Conservation (phyloP, 805 yeast genomes). For the Candida sonorensis region DNA sequence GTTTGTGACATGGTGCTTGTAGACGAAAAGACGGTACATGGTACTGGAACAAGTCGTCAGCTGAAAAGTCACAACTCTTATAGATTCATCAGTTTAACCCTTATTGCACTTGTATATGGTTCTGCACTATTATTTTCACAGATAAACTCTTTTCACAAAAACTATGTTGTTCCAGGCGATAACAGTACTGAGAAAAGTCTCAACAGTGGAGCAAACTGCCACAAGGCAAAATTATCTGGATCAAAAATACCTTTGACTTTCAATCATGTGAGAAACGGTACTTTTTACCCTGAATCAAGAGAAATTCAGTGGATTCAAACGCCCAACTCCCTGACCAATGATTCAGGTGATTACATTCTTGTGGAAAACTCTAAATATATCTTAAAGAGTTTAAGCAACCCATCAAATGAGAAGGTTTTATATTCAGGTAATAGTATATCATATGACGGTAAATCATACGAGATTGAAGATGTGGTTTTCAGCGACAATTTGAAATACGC, state of each 20-base stretch:
- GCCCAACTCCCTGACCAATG: constrained; percentile 42
- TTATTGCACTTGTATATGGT: too few relatives aligned
- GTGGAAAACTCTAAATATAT: constrained; percentile 41
- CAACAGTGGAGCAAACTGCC: too few relatives aligned
- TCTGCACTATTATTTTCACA: too few relatives aligned
- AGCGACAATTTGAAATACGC: constrained; percentile 62
- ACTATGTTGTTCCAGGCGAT: too few relatives aligned
- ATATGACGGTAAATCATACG: constrained; percentile 32
- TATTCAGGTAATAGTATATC: constrained; percentile 43
- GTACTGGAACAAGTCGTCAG: too few relatives aligned
- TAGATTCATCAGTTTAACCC: too few relatives aligned
- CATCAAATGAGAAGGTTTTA: constrained; percentile 35
- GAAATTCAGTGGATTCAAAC: constrained; percentile 64
- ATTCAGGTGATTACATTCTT: constrained; percentile 62
- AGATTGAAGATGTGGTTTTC: constrained; percentile 49
- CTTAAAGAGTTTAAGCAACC: constrained; percentile 47
- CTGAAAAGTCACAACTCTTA: too few relatives aligned
- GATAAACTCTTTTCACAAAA: too few relatives aligned
- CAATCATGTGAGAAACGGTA: constrained; percentile 43
- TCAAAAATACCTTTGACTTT: constrained; percentile 32
- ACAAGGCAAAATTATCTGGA: too few relatives aligned
- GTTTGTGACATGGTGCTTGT: too few relatives aligned
- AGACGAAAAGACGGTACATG: too few relatives aligned
- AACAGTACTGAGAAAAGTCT: too few relatives aligned
- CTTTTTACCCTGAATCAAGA: constrained; percentile 46